Percentiles rank a stretch among this genome's conserved stretches.
Evolutionary conservation across 768 basidiomycete genomes (phyloP).

Genomic region (Pulveroboletus sp.): DNA sequence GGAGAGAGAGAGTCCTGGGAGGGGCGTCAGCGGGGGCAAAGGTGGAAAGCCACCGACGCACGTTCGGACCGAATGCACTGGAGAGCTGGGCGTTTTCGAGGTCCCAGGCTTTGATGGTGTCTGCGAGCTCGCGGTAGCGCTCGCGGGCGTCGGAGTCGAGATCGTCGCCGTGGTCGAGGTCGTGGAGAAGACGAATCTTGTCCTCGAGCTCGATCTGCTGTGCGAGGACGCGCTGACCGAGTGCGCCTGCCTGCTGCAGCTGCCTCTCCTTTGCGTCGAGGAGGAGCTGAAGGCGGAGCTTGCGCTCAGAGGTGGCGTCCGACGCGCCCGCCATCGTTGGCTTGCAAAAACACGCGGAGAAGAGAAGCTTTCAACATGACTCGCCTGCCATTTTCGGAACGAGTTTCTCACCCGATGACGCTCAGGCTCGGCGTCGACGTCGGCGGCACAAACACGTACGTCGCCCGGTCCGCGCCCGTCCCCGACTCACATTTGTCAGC

Average conservation of each 20-base stretch:
- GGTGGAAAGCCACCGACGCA: no score
- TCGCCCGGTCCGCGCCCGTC: neutral
- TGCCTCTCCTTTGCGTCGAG: slow-evolving; percentile 91
- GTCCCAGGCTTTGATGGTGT: slow-evolving; percentile 76
- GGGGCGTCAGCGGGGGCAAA: no score
- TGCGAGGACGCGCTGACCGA: slow-evolving; percentile 89
- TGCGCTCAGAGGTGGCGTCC: slow-evolving; percentile 54
- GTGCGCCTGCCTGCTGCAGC: slow-evolving; percentile 83
- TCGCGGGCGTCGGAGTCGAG: slow-evolving; percentile 66
- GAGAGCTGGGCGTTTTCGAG: slow-evolving; percentile 73
- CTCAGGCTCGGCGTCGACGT: slow-evolving; percentile 34
- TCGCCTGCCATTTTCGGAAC: neutral
- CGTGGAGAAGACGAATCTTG: slow-evolving; percentile 78
- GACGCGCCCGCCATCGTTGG: slow-evolving; percentile 39
- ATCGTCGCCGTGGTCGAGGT: slow-evolving; percentile 62
- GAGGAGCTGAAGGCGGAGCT: slow-evolving; percentile 59
- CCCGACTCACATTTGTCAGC: slow-evolving; percentile 14
- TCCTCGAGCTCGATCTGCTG: slow-evolving; percentile 94
- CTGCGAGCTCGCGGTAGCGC: slow-evolving; percentile 71
- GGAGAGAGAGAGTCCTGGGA: slow-evolving; percentile 50
- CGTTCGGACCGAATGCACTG: slow-evolving; percentile 61
- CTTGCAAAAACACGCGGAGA: no score
- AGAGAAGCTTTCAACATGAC: slow-evolving; percentile 1
- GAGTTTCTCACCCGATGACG: slow-evolving; percentile 3
- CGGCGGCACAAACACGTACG: slow-evolving; percentile 34